Base-by-base conservation (phyloP, 2,329 filamentous ascomycete species). In the Colletotrichum magnum region DNA sequence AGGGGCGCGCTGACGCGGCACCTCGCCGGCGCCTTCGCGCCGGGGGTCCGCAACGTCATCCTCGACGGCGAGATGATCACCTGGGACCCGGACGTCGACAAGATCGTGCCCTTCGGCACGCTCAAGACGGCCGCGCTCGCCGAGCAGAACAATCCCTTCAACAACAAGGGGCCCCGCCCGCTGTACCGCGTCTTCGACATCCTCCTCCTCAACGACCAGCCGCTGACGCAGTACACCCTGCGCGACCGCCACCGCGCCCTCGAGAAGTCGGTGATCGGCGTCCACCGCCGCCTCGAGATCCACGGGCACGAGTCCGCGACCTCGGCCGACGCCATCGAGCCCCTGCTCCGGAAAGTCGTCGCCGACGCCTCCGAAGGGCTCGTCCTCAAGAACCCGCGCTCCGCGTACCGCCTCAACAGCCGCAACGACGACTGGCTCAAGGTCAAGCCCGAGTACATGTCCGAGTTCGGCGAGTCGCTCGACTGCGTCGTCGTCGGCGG, bases 21-120 rank as follows among this genome's bases (percentile, higher is more conserved):
- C 77, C 84, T 98, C 21, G 89, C 89, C 60, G 85, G 89, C 48
- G 94, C 94, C 0, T 98, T 99, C 77, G 85, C 90, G 2, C 83
- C 89, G 1, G 90, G 91, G 2, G 94, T 98, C 0, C 87, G 91
- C 16, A 98, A 93, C 76, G 87, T 97, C 72, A 97, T 99, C 58
- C 86, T 99, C 0, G 96, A 99, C 75, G 96, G 96, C 10, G 96
- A 99, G 79, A 99, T 99, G 96, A 94, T 99, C 67, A 97, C 95
- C 0, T 99, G 96, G 96, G 94, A 98, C 77, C 93, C 94, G 70
- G 89, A 92, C 52, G 86, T 93, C 58, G 93, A 97, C 81, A 92
- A 92, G 64, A 93, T 96, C 60, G 92, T 97, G 16, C 90, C 92
- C 0, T 99, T 99, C 78, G 96, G 96, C 7, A 97, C 94, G 0